A percentile compares a stretch with the other conserved stretches of the same genome.
Conservation (phyloP, 345 rosid species). For the Linum lewisii region DNA sequence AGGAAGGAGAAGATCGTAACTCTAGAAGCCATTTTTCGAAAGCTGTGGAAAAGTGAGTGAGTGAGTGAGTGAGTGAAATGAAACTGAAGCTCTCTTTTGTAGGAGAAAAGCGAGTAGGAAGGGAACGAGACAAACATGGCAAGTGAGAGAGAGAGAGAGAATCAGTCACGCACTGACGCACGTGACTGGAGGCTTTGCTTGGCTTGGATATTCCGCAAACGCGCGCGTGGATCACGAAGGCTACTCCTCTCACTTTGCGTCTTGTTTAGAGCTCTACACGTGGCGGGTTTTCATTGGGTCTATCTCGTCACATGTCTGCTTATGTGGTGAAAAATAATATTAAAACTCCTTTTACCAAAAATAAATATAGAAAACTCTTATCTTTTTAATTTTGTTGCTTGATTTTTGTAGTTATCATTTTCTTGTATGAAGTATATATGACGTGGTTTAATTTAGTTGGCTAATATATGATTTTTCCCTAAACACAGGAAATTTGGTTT, state of each 20-base stretch:
- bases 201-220: neutral
- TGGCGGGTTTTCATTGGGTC: slow-evolving; percentile 3
- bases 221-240: neutral
- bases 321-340: too few relatives aligned
- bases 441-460: too few relatives aligned
- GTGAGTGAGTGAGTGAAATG: neutral
- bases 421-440: too few relatives aligned
- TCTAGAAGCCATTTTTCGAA: slow-evolving; percentile 31
- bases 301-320: neutral
- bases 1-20: slow-evolving; percentile 25
- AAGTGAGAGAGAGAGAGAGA: neutral
- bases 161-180: neutral
- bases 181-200: slow-evolving; percentile 8
- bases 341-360: too few relatives aligned
- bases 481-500: too few relatives aligned
- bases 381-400: too few relatives aligned
- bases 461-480: too few relatives aligned
- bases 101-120: slow-evolving; percentile 5
- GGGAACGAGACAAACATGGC: slow-evolving; percentile 12
- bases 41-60: neutral
- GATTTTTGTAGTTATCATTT: too few relatives aligned
- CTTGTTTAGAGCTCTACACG: neutral
- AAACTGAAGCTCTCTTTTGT: neutral
- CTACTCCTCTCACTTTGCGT: neutral
- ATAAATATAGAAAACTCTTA: too few relatives aligned